A percentile compares a stretch with the other conserved stretches of the same genome.
Conservation (phyloP, 2,329 filamentous ascomycete species). For the Epichloe bromicola region DNA sequence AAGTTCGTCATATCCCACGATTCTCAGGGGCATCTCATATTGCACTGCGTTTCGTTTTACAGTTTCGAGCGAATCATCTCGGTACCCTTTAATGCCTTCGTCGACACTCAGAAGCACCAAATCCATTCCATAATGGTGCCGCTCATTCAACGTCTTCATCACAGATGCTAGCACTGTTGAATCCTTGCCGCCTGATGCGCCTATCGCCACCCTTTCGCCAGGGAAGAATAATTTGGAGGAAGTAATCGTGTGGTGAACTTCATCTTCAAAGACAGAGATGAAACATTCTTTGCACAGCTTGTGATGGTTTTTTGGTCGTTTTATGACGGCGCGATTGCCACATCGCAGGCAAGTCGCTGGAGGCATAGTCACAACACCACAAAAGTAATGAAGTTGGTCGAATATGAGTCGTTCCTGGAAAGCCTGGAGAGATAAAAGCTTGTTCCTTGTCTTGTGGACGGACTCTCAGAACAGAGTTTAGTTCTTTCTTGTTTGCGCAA, state of each 20-base stretch:
- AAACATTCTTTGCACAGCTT: slow-evolving; percentile 90
- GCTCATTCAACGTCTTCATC: slow-evolving; percentile 85
- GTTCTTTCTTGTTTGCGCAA: not conserved
- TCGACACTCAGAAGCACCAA: slow-evolving; percentile 84
- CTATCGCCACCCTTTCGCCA: slow-evolving; percentile 84
- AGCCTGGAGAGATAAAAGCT: not conserved
- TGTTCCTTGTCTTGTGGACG: too few species aligned
- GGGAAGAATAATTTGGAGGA: slow-evolving; percentile 67
- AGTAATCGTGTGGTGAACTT: slow-evolving; percentile 86
- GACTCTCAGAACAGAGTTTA: too few species aligned
- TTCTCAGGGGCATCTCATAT: slow-evolving; percentile 83
- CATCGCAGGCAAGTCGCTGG: slow-evolving; percentile 67
- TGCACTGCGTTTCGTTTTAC: slow-evolving; percentile 88
- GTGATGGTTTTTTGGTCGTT: slow-evolving; percentile 92
- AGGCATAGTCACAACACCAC: slow-evolving; percentile 43
- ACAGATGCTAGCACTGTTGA: slow-evolving; percentile 92
- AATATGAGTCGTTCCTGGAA: not conserved
- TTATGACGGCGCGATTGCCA: slow-evolving; percentile 69
- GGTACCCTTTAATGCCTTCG: slow-evolving; percentile 92
- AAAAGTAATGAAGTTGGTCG: not conserved
- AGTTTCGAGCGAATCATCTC: slow-evolving; percentile 90
- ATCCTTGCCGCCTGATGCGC: slow-evolving; percentile 93
- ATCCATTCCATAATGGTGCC: slow-evolving; percentile 74
- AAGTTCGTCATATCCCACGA: slow-evolving; percentile 83
- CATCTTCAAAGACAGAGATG: slow-evolving; percentile 73